Conservation (phyloP, 768 basidiomycete genomes). For the Tylopilus plumbeoviolaceoides region DNA sequence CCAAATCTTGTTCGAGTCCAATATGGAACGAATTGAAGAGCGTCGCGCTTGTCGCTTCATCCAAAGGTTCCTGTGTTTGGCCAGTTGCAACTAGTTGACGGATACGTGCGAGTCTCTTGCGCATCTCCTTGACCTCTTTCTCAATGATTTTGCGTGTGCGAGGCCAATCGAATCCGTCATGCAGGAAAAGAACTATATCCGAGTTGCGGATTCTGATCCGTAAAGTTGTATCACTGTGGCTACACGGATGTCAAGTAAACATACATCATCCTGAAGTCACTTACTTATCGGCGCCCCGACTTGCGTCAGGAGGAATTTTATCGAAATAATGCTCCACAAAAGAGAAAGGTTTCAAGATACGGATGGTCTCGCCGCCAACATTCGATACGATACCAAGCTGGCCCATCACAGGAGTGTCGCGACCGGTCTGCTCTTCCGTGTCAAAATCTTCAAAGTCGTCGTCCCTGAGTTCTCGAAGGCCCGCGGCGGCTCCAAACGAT, state of each 20-base stretch:
- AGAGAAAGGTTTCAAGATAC: constrained; percentile 64
- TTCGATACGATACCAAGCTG: constrained; percentile 49
- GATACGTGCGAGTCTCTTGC: constrained; percentile 81
- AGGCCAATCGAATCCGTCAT: constrained; percentile 95
- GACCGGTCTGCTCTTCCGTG: constrained; percentile 18
- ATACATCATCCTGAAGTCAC: constrained; percentile 12
- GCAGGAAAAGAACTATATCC: constrained; percentile 66
- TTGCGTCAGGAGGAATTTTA: constrained; percentile 52
- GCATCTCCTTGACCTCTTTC: constrained; percentile 83
- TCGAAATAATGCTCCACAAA: constrained; percentile 74
- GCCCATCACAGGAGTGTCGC: constrained; percentile 17
- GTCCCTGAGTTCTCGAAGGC: constrained; percentile 65
- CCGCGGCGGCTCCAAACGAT: constrained; percentile 75
- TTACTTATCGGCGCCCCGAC: constrained; percentile 46
- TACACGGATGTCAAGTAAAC: constrained; percentile 18
- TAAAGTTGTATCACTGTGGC: constrained; percentile 45
- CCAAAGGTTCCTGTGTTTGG: constrained; percentile 73
- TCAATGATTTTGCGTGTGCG: constrained; percentile 84
- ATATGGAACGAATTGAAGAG: constrained; percentile 95
- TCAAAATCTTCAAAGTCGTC: constrained; percentile 73
- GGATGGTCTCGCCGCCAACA: constrained; percentile 82
- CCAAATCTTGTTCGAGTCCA: constrained; percentile 76
- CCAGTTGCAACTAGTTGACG: constrained; percentile 88
- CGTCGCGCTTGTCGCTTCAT: constrained; percentile 67
- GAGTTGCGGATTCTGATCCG: constrained; percentile 56